Evolutionary conservation across 1,284 basidiomycete genomes (phyloP).

Genomic region (Schizophyllum commune): DNA sequence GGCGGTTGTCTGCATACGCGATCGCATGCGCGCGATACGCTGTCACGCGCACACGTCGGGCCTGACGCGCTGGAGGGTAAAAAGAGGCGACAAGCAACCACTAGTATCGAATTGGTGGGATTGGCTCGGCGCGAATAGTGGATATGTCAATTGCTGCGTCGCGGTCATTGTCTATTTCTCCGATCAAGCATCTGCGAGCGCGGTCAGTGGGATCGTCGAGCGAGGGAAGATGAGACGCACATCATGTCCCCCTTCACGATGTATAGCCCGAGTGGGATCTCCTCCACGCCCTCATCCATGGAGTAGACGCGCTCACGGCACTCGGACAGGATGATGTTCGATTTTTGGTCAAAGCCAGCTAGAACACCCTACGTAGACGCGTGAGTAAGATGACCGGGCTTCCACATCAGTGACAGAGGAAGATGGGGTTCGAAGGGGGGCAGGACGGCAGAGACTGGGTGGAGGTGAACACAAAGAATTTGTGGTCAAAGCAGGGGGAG

Average conservation of each 20-base stretch:
- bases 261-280: conserved; percentile 93
- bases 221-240: conserved; percentile 40
- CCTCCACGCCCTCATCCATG: conserved; percentile 86
- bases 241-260: conserved; percentile 98
- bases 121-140: conserved; percentile 81
- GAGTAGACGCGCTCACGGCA: conserved; percentile 89
- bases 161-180: conserved; percentile 81
- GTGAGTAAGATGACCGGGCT: conserved; percentile 2
- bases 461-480: not conserved
- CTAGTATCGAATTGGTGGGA: conserved; percentile 71
- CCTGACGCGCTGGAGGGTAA: not conserved
- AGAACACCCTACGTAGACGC: conserved; percentile 63
- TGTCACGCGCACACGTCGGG: not conserved
- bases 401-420: too few species aligned
- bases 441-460: too few species aligned
- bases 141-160: conserved; percentile 78
- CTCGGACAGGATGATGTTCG: conserved; percentile 88
- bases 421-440: too few species aligned
- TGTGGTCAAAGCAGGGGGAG: conserved; percentile 6
- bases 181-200: conserved; percentile 70
- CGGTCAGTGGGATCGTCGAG: not conserved
- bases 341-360: conserved; percentile 88
- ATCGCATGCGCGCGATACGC: not conserved
- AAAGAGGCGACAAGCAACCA: not conserved
- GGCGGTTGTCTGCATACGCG: too few species aligned